phyloP scores from a whole-genome alignment of 2,329 filamentous ascomycete species.

The Juglanconis sp. region DNA sequence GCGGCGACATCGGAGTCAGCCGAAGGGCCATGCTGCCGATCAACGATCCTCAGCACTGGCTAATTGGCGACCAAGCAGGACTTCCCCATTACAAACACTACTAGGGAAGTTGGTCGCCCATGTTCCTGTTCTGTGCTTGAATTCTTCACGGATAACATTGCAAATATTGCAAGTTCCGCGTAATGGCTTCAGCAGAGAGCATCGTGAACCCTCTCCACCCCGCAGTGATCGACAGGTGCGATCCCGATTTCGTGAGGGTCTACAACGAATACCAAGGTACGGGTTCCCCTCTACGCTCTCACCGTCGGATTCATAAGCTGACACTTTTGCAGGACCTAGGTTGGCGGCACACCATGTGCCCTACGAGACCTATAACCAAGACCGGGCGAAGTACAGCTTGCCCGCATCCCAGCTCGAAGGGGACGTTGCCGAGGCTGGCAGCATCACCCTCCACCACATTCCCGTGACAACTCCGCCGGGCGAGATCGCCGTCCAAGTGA shows the following conservation, averaged over 20 bases:
- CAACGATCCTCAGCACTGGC: too few species aligned
- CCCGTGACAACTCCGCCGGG: conserved; percentile 4
- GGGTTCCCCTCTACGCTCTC: not conserved
- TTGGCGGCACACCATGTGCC: conserved; percentile 15
- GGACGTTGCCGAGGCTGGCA: not conserved
- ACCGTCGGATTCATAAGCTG: not conserved
- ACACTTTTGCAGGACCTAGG: not conserved
- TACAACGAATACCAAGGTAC: conserved; percentile 33
- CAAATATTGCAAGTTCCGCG: not conserved
- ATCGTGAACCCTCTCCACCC: conserved; percentile 36
- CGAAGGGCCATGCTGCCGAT: too few species aligned
- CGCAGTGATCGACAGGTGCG: conserved; percentile 32
- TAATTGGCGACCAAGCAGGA: too few species aligned
- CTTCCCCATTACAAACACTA: too few species aligned
- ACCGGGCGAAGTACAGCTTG: conserved; percentile 15
- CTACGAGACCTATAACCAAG: conserved; percentile 14
- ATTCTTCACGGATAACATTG: too few species aligned
- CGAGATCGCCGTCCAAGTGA: conserved; percentile 12
- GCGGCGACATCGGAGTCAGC: too few species aligned
- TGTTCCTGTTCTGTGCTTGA: too few species aligned
- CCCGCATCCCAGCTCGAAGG: conserved; percentile 8
- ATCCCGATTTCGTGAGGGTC: conserved; percentile 35
- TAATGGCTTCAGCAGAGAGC: conserved; percentile 5
- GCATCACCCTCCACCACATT: conserved; percentile 1
- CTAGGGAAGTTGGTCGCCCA: too few species aligned